Evolutionary conservation across 2,329 filamentous ascomycete species (phyloP), one percentile per base, ranked within the genome.

Genomic region (Amphichorda felina): DNA sequence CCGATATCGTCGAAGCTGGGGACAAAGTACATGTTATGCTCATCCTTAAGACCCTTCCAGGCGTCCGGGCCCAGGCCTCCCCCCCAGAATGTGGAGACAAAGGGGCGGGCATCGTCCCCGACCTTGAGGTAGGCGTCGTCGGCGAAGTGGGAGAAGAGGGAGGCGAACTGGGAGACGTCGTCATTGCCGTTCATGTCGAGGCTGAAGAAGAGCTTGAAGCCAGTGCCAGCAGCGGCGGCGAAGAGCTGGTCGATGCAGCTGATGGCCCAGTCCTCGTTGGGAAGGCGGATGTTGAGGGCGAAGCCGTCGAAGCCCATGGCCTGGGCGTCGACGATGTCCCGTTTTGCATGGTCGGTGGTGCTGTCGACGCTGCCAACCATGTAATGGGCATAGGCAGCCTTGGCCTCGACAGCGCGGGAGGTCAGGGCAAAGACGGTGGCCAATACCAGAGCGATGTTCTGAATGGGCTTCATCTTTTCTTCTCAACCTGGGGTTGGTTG

Each of bases 261-360:
- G 6, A 30, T 25, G 11, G 40, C 31, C 38, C 38, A 42, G 25
- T 14, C 5, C 13, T 24, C 30, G 18, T 25, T 25, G 15, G 38
- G 38, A 15, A 43, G 48, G n/a, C n/a, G n/a, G 14, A 51, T 44
- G 38, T 54, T 54, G 28, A 54, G 40, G 8, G 50, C 51, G 31
- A 54, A 54, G 21, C 47, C 51, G 26, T 50, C 46, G 35, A 54
- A 50, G 19, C 50, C 49, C 8, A 46, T 11, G 9, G 35, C 34
- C 33, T 43, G 39, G 21, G 48, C 48, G 15, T 41, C 34, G 19
- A 37, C 31, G 17, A 43, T 27, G 37, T 43, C 41, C 13, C 27
- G 24, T 22, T 41, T 25, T 38, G 44, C 39, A 43, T 48, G 36
- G 31, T 27, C 40, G 30, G 14, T 35, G 6, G 22, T 17, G 8